Conservation (phyloP, 1,284 basidiomycete genomes). For the Omphalotus olearius region DNA sequence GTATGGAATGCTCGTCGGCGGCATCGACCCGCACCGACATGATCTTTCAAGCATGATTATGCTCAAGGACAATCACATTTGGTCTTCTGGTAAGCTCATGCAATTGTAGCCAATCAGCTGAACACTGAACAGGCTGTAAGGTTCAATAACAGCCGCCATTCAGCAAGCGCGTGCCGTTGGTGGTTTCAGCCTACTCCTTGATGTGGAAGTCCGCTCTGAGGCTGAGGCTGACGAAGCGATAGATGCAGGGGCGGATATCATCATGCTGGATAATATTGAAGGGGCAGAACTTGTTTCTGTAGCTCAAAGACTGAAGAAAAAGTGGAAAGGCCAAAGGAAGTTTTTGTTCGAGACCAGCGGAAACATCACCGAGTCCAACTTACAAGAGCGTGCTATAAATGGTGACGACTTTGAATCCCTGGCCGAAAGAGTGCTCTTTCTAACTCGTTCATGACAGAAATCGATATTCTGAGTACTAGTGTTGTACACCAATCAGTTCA, state of each 20-base stretch:
- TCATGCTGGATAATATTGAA: constrained; percentile 98
- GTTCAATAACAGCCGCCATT: constrained; percentile 89
- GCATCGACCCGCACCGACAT: constrained; percentile 95
- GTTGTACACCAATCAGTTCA: constrained; percentile 89
- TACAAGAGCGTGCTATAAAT: constrained; percentile 70
- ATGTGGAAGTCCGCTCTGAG: constrained; percentile 90
- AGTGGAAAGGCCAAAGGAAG: constrained; percentile 74
- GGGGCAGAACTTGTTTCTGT: constrained; percentile 68
- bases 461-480: constrained; percentile 93
- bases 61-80: constrained; percentile 99
- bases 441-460: constrained; percentile 49
- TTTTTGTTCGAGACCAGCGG: constrained; percentile 92
- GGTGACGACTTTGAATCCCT: constrained; percentile 40
- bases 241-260: constrained; percentile 91
- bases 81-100: constrained; percentile 75
- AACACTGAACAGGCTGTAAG: constrained; percentile 30
- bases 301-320: constrained; percentile 69
- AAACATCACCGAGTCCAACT: constrained; percentile 84
- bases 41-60: constrained; percentile 99
- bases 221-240: constrained; percentile 95
- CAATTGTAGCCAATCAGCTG: constrained; percentile 7
- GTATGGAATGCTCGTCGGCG: constrained; percentile 98
- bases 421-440: constrained; percentile 1
- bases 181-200: constrained; percentile 90
- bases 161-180: constrained; percentile 83